Base-by-base conservation (phyloP, 1,284 basidiomycete genomes). In the Cutaneotrichosporon curvatum region DNA sequence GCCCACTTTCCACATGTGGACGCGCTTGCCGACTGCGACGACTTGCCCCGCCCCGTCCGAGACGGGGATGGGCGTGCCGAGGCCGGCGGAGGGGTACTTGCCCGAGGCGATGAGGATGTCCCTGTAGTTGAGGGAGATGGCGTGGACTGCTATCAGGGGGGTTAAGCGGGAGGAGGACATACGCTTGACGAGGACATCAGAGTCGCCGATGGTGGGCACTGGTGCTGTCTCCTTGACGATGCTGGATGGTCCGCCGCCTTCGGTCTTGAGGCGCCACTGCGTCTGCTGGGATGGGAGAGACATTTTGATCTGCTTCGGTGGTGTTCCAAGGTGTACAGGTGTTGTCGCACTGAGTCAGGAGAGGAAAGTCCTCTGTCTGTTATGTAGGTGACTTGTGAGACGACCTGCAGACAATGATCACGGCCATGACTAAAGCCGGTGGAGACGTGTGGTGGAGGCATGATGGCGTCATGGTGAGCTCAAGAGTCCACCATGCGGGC, bases 1-100 rank as follows among this genome's bases (percentile, higher is more conserved):
- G 11, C 81, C 80, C 3, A 64, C 50, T 48, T 74, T 74, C 75
- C 75, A 81, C 12, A 64, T 61, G 30, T 62, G 74, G n/a, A 81
- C 79, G 12, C 74, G 74, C 31, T 68, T 63, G 4, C 81, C 81
- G 16, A 81, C 60, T 3, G 74, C 72, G 32, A 80, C 65, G 39
- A 83, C 71, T 57, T 81, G 78, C 9, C 82, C 81, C 14, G 82
- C 80, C 52, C 77, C 75, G 56, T 84, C 82, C 5, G 81, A 82
- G 59, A 75, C 71, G 1, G 81, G 80, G 33, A 57, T 46, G 23
- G 53, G 30, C 15, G 16, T 12, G 28, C 45, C 45, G 40, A 39
- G 40, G 34, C 46, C 23, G 8, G 45, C 43, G 40, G 47, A 47
- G 11, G 45, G 39, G 45, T 54, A 57, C 9, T 41, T 40, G 36